Evolutionary conservation across 108 stramenopile species (phyloP).

Genomic region (Cyclostephanos tholiformis): DNA sequence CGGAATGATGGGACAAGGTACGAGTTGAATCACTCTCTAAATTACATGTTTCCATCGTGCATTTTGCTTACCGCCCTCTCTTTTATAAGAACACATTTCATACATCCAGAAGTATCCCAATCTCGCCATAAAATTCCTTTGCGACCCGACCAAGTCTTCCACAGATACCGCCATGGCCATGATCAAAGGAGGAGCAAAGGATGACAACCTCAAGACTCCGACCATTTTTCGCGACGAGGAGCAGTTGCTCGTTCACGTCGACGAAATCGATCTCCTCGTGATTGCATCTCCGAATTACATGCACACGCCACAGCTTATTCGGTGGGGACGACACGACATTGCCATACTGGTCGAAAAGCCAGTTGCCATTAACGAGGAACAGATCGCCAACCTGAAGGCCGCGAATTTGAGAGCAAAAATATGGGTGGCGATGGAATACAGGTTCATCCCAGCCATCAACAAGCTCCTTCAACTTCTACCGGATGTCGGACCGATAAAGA

Average conservation of each 20-base stretch:
- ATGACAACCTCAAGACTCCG: constrained; percentile 1
- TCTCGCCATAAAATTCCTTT: constrained; percentile 68
- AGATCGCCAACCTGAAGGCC: constrained; percentile 56
- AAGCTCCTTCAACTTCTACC: constrained; percentile 69
- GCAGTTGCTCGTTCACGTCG: constrained; percentile 59
- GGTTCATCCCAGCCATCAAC: constrained; percentile 84
- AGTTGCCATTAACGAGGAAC: constrained; percentile 74
- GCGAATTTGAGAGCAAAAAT: constrained; percentile 61
- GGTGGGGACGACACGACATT: constrained; percentile 69
- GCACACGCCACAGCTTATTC: constrained; percentile 71
- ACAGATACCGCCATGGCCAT: constrained; percentile 43
- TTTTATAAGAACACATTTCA: constrained; percentile 73
- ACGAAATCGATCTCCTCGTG: constrained; percentile 76
- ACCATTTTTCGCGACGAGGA: constrained; percentile 58
- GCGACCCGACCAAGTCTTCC: constrained; percentile 67
- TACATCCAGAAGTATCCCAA: constrained; percentile 76
- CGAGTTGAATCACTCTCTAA: not conserved
- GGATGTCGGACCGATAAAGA: constrained; percentile 75
- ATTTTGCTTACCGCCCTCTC: not conserved
- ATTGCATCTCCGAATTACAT: constrained; percentile 83
- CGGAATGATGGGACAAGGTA: constrained; percentile 63
- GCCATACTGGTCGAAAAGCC: constrained; percentile 82
- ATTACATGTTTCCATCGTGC: not conserved
- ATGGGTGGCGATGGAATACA: constrained; percentile 91
- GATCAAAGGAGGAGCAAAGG: constrained; percentile 23